Base-by-base conservation (phyloP, 768 basidiomycete species). In the Macrolepiota dolichaula region DNA sequence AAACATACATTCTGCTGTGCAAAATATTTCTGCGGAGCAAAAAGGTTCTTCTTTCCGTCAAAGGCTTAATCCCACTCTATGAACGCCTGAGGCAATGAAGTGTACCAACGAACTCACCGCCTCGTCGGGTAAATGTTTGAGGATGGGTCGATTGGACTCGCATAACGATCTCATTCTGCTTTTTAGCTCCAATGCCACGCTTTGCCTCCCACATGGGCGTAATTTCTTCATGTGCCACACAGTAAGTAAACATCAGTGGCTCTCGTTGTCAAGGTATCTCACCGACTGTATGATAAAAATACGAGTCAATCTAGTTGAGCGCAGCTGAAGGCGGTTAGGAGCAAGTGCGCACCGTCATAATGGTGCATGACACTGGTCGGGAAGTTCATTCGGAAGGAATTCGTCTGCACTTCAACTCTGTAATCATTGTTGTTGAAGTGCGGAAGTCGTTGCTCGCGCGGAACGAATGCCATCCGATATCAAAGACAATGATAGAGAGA, bases 1-100 rank as follows among this genome's bases (percentile, higher is more conserved):
- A 12, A 25, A 37, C 59, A 13, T 55, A 55, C 59, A 2, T 44
- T 61, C 22, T 61, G 52, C 24, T 49, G n/a, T 17, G 59, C 4
- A 38, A 61, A 61, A 47, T 73, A 74, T 12, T 57, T 51, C 36
- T 51, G 29, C 29, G 65, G 67, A 0, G 73, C 71, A 42, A 66
- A 76, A 0, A 76, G 54, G 51, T 76, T 76, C 50, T 71, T 71
- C 56, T 73, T 71, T 7, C 75, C 75, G 57, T 75, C 75, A 53
- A 64, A 76, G 0, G 71, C 75, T 76, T 19, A 2, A 47, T 29
- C 10, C 38, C 25, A 22, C 36, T 62, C 17, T 56, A 51, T 40
- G 13, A 57, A 7, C 13, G 25, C 29, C 3, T 1, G n/a, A n/a
- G 11, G 9, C 24, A 44, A 49, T 7, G 25, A 35, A 24, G n/a